Evolutionary conservation across 352 stramenopile genomes (phyloP), one percentile per base, ranked within the genome.

Genomic region (Phytophthora pistaciae): DNA sequence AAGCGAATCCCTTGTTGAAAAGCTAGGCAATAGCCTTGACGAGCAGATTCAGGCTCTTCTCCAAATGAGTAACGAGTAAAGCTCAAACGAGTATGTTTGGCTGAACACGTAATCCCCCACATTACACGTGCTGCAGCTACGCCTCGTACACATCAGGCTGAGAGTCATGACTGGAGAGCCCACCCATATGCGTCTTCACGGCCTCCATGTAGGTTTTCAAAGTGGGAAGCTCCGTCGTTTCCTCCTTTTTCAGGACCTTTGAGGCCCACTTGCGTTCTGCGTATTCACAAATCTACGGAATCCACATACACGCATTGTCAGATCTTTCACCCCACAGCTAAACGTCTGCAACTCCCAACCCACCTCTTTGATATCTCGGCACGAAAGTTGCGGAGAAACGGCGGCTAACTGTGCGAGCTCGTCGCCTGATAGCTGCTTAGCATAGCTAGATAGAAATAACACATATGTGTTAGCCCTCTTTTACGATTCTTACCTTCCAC

Each of bases 291-390:
- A 96, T 95, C 87, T 96, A 52, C 16, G 52, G 49, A 11, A 18
- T 44, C 13, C 36, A 44, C 36, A 44, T 1, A n/a, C 42, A 46
- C 9, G 29, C 16, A 6, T 27, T 57, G 36, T 56, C 29, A 53
- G 49, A 52, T 4, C 33, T 1, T 38, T 3, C 13, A 65, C 56
- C 13, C 18, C 20, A 56, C 8, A 18, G 36, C 36, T 44, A 44
- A 44, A 9, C 31, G 55, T 10, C 8, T 23, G 3, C 25, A 40
- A 3, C 29, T 21, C 14, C 3, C 20, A 68, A 60, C 58, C 11
- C 40, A 94, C 90, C 85, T 98, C 94, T 83, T 98, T 98, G 65
- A 98, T 98, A 69, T 98, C 95, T 60, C 95, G 83, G 55, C 94
- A 97, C 8, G 93, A 98, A 57, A 98, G 88, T n/a, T 92, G 91